A percentile compares a stretch with the other conserved stretches of the same genome.
Conservation (phyloP, 257 asterid genomes). For the Plantago elongata region DNA sequence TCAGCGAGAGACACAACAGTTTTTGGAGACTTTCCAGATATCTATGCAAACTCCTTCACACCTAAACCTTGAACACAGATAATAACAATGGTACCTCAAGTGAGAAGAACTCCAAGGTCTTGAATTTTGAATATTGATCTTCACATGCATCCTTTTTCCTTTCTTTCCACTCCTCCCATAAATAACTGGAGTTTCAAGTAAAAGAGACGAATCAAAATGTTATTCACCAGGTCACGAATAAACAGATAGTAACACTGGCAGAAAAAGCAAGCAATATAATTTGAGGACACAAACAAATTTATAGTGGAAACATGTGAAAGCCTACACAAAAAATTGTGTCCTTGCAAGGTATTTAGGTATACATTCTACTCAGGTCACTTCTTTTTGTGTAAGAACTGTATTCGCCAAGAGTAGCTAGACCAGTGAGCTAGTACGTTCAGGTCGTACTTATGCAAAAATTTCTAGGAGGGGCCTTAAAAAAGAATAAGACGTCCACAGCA, state of each 20-base stretch:
- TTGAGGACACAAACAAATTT: not conserved
- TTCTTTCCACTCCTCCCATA: constrained; percentile 97
- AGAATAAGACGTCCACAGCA: no score
- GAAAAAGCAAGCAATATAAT: constrained; percentile 11
- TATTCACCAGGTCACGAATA: constrained; percentile 9
- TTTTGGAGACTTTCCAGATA: constrained; percentile 3
- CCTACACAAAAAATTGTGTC: constrained; percentile 3
- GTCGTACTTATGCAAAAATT: no score
- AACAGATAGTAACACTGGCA: constrained; percentile 11
- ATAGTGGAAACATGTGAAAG: constrained; percentile 10
- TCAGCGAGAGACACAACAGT: constrained; percentile 7
- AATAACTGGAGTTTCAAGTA: constrained; percentile 53
- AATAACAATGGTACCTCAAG: constrained; percentile 59
- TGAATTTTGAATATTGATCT: constrained; percentile 57
- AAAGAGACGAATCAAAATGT: constrained; percentile 16
- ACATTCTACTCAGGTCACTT: not conserved
- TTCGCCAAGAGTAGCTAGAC: no score
- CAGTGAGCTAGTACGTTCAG: no score
- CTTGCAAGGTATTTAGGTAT: constrained; percentile 10
- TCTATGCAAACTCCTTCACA: constrained; percentile 7
- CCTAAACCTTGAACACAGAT: not conserved
- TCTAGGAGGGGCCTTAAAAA: no score
- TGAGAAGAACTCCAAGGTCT: constrained; percentile 58
- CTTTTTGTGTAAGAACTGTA: no score
- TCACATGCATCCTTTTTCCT: constrained; percentile 58